phyloP scores from a whole-genome alignment of 2,329 filamentous ascomycete genomes.

The Ilyonectria mors-panacis region DNA sequence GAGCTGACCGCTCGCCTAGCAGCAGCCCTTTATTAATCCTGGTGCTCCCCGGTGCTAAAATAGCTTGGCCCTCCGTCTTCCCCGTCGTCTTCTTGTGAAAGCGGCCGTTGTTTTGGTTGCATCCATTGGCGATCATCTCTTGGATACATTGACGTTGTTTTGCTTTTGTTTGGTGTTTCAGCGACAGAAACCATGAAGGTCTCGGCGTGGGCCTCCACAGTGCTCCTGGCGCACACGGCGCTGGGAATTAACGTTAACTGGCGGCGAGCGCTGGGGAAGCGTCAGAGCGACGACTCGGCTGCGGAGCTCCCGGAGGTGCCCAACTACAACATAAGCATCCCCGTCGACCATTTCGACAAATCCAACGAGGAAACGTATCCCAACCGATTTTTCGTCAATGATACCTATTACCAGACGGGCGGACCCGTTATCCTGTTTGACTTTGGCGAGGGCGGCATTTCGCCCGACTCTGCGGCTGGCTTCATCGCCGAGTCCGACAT shows the following conservation, averaged over 20 bases:
- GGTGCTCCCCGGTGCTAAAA: not conserved
- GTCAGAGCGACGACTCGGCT: not conserved
- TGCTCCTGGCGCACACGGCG: slow-evolving; percentile 17
- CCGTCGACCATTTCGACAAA: slow-evolving; percentile 43
- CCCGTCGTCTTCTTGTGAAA: not conserved
- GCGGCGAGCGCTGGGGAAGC: slow-evolving; percentile 5
- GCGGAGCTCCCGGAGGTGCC: slow-evolving; percentile 18
- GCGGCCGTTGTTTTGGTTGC: not conserved
- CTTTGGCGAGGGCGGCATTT: slow-evolving; percentile 37
- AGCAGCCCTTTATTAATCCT: not conserved
- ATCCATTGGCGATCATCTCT: not conserved
- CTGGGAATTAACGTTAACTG: slow-evolving; percentile 23
- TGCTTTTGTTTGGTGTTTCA: not conserved
- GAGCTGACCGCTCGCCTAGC: not conserved
- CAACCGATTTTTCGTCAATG: slow-evolving; percentile 44
- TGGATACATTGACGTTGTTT: not conserved
- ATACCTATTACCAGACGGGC: slow-evolving; percentile 43
- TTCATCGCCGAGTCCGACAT: slow-evolving; percentile 31
- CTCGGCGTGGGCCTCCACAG: slow-evolving; percentile 8
- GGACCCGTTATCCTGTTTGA: slow-evolving; percentile 46
- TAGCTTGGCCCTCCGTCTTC: not conserved
- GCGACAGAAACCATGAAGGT: slow-evolving; percentile 14
- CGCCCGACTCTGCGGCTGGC: slow-evolving; percentile 19
- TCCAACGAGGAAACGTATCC: slow-evolving; percentile 37
- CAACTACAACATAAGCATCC: slow-evolving; percentile 31